A percentile compares a stretch with the other conserved stretches of the same genome.
phyloP scores from a whole-genome alignment of 2,329 filamentous ascomycete genomes.

The Calonectria multiphialidica region DNA sequence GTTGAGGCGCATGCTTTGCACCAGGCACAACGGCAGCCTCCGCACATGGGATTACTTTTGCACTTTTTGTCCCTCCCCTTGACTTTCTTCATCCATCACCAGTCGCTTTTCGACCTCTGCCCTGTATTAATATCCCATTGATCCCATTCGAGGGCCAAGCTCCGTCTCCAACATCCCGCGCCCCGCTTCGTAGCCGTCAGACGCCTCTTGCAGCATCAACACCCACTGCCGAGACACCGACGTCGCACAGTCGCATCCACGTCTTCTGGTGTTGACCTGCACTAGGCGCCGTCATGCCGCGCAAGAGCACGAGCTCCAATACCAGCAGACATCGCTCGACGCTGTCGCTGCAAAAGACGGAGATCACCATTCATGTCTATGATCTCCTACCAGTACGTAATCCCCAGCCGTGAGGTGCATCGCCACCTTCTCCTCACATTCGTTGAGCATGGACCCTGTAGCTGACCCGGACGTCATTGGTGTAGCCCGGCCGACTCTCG shows the following conservation, averaged over 20 bases:
- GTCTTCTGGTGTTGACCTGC: slow-evolving; percentile 28
- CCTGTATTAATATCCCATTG: slow-evolving; percentile 14
- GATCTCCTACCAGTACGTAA: slow-evolving; percentile 76
- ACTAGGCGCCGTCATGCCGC: slow-evolving; percentile 40
- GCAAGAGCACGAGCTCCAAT: slow-evolving; percentile 42
- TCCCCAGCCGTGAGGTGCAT: slow-evolving; percentile 4
- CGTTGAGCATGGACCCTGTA: slow-evolving; percentile 12
- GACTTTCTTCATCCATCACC: background rate
- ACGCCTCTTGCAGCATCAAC: slow-evolving; percentile 11
- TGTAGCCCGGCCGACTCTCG: slow-evolving; percentile 81
- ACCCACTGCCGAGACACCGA: slow-evolving; percentile 36
- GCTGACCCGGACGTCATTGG: slow-evolving; percentile 30
- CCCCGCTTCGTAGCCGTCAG: slow-evolving; percentile 32
- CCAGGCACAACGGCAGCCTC: slow-evolving; percentile 16
- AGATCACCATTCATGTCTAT: slow-evolving; percentile 83
- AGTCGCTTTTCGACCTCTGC: background rate
- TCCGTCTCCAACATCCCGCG: slow-evolving; percentile 25
- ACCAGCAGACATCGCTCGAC: slow-evolving; percentile 70
- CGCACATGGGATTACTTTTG: background rate
- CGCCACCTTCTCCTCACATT: background rate
- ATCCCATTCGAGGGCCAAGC: slow-evolving; percentile 1
- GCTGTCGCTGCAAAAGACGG: slow-evolving; percentile 77
- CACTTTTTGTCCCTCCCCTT: background rate
- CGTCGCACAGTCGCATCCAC: slow-evolving; percentile 33
- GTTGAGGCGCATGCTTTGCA: slow-evolving; percentile 21